Percentiles rank a stretch among this genome's conserved stretches.
These are phyloP conservation scores for Tolypocladium amazonense DNA, from an alignment of 2,329 filamentous ascomycete genomes.

Conservation along the genomic window DNA sequence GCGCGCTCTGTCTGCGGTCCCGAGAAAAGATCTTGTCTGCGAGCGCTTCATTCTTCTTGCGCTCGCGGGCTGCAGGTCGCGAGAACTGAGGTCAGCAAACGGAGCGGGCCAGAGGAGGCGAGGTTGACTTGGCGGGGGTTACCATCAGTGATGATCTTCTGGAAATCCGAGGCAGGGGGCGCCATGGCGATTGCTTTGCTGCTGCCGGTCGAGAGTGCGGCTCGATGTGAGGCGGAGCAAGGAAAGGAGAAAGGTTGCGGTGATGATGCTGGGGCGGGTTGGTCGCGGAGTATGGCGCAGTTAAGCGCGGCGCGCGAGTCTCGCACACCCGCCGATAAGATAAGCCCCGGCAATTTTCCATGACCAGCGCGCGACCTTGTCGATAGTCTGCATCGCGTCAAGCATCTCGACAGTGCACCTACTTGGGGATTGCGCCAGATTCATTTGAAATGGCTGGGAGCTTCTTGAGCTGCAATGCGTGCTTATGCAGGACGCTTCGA, in stretches of 20 bases:
- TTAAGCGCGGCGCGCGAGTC: background rate
- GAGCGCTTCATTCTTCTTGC: constrained; percentile 61
- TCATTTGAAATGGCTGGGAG: constrained; percentile 13
- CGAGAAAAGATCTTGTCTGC: constrained; percentile 61
- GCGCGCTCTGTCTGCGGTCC: constrained; percentile 48
- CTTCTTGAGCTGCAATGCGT: constrained; percentile 15
- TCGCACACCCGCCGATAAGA: constrained; percentile 5
- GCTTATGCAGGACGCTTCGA: constrained; percentile 15
- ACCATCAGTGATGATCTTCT: constrained; percentile 46
- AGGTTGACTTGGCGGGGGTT: constrained; percentile 7
- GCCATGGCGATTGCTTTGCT: constrained; percentile 21
- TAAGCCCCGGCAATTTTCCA: constrained; percentile 2
- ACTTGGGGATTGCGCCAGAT: background rate
- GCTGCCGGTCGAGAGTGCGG: background rate
- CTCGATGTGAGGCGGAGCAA: background rate
- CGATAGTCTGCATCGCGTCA: background rate
- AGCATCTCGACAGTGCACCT: background rate
- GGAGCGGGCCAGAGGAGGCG: background rate
- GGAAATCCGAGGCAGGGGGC: constrained; percentile 37
- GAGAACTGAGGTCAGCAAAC: background rate
- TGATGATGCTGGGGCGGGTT: background rate
- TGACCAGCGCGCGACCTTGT: background rate
- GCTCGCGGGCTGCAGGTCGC: constrained; percentile 43
- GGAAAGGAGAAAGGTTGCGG: background rate
- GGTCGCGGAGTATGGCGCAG: background rate